Evolutionary conservation across 2,329 filamentous ascomycete genomes (phyloP).

Genomic region (Fusarium sp.): DNA sequence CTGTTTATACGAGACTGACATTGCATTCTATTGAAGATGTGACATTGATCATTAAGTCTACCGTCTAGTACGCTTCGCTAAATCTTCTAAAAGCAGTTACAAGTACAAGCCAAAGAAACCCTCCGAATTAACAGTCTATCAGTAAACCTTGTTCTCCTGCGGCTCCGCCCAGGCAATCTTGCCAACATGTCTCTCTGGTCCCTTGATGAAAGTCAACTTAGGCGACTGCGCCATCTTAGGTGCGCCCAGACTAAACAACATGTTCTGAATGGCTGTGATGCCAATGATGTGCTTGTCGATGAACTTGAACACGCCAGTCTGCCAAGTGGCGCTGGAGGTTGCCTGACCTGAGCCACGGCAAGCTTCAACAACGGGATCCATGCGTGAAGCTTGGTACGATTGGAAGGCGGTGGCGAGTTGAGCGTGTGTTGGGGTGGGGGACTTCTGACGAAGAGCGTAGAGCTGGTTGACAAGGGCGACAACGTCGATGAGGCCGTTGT

Average conservation of each 20-base stretch:
- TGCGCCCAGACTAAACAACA: neutral
- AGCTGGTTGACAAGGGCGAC: constrained; percentile 43
- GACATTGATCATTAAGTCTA: neutral
- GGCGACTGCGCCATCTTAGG: constrained; percentile 12
- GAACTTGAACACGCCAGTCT: constrained; percentile 19
- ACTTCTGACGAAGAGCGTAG: neutral
- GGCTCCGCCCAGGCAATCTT: neutral
- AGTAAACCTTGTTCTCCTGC: neutral
- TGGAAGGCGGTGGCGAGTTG: constrained; percentile 17
- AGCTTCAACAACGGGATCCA: constrained; percentile 9
- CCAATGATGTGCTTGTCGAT: constrained; percentile 25
- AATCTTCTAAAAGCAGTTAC: neutral
- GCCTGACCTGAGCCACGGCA: neutral
- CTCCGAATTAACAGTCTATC: neutral
- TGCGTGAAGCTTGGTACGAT: constrained; percentile 17
- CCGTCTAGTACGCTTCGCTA: neutral
- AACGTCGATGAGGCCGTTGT: constrained; percentile 47
- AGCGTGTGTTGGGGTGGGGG: neutral
- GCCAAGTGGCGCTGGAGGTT: constrained; percentile 26
- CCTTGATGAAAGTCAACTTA: neutral
- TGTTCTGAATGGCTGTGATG: constrained; percentile 6
- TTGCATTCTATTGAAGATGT: neutral
- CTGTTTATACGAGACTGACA: accelerated
- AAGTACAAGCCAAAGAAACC: neutral
- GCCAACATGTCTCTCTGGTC: neutral